Base-by-base conservation (phyloP, 306 rosid species). In the Pterocarpus santalinus region DNA sequence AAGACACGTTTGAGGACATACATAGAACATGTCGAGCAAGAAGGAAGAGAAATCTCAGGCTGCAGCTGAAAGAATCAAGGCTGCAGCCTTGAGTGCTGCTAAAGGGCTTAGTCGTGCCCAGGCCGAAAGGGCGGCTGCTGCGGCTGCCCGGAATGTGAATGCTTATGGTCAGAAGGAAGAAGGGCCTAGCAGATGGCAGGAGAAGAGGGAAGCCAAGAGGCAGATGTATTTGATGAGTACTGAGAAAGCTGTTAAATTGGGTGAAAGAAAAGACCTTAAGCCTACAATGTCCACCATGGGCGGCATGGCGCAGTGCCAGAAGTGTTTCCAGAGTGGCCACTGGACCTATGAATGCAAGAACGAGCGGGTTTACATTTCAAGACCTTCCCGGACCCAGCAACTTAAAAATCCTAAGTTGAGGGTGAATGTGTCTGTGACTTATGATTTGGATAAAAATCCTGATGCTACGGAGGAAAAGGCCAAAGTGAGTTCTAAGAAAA, bases 141-240 rank as follows among this genome's bases (percentile, higher is more conserved):
- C 99, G 5, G 99, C 98, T 0, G 97, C 98, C 5, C 92, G 98
- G 8, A 96, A 96, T 65, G 99, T 96, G 10, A 96, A 96, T 76
- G 99, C 99, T 66, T 96, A 96, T 83, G 99, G 99, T 81, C 98
- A 96, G 90, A 96, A 96, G 77, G 99, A 96, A 81, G 99, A 96
- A 87, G 98, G 99, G n/a, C 99, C 99, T 53, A 96, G 99, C 89
- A 88, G 99, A 92, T 96, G 99, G 99, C 99, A 96, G 90, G 99
- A 96, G 92, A 96, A 96, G 70, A 88, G 97, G 85, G 99, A 96
- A 79, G 98, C 98, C 2, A 96, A 93, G 91, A 92, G 99, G 83
- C 99, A 96, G 79, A 93, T 96, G 99, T 96, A 96, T 83, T 83
- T 96, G 90, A 90, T 89, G 96, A 96, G 99, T 90, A 96, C 99